Evolutionary conservation across 2,329 filamentous ascomycete species (phyloP).

Genomic region (Metarhizium anisopliae): DNA sequence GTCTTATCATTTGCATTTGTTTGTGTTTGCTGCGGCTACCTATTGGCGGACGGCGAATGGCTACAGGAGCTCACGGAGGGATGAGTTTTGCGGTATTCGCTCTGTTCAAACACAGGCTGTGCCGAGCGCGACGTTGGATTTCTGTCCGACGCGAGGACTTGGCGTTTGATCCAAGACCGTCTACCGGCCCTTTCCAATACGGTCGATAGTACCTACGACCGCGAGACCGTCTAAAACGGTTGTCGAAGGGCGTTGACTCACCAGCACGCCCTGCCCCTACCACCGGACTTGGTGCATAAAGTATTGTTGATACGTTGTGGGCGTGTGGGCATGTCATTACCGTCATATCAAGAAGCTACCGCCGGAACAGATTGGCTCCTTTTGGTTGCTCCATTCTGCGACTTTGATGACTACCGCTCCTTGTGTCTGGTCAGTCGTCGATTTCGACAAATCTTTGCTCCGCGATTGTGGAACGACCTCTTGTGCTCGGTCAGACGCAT

Average conservation of each 20-base stretch:
- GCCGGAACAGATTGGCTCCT: constrained; percentile 37
- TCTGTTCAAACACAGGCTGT: background rate
- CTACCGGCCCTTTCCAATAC: background rate
- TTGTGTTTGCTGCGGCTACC: background rate
- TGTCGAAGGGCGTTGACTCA: background rate
- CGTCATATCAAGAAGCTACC: constrained; percentile 45
- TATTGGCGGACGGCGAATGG: background rate
- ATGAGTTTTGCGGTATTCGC: background rate
- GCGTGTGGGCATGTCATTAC: constrained; percentile 25
- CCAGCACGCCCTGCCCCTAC: background rate
- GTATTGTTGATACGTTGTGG: background rate
- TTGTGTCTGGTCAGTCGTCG: constrained; percentile 40
- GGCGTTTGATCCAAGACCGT: background rate
- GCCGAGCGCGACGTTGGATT: background rate
- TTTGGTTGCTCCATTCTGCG: constrained; percentile 36
- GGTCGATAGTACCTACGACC: background rate
- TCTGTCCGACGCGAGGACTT: background rate
- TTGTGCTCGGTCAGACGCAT: constrained; percentile 28
- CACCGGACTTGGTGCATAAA: background rate
- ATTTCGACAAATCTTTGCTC: constrained; percentile 41
- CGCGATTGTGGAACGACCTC: constrained; percentile 44
- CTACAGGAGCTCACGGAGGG: background rate
- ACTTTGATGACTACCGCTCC: constrained; percentile 29
- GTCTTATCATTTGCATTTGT: too few relatives aligned
- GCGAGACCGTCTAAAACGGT: background rate